Evolutionary conservation across 75 land plant genomes (phyloP).

Genomic region (Sequoiadendron giganteum): DNA sequence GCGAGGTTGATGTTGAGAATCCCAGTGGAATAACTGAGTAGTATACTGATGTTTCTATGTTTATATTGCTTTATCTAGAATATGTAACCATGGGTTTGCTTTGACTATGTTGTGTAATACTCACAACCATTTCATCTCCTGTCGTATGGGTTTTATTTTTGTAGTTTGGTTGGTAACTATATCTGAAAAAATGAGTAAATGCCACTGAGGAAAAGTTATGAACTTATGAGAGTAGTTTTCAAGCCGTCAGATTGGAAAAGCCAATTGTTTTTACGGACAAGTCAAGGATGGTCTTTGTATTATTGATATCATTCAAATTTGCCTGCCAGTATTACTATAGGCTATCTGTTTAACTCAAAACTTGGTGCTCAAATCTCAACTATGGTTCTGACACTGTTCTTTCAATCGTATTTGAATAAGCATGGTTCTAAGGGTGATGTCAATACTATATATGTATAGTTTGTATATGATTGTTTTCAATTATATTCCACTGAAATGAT

Average conservation of each 20-base stretch:
- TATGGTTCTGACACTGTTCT: no score
- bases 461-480: no score
- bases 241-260: background rate
- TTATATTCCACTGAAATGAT: background rate
- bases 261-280: background rate
- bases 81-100: background rate
- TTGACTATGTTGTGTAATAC: background rate
- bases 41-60: background rate
- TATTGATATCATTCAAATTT: background rate
- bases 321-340: background rate
- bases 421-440: background rate
- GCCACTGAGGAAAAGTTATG: background rate
- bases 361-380: background rate
- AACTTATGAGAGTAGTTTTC: background rate
- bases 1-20: slow-evolving; percentile 77
- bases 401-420: background rate
- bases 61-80: background rate
- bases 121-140: background rate
- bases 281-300: background rate
- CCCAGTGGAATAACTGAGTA: slow-evolving; percentile 32
- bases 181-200: background rate
- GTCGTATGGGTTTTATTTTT: background rate
- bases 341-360: background rate
- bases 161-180: background rate
- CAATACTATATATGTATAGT: background rate